Conservation (phyloP, 176 grass and related monocot species). For the Oropetium thomaeum region DNA sequence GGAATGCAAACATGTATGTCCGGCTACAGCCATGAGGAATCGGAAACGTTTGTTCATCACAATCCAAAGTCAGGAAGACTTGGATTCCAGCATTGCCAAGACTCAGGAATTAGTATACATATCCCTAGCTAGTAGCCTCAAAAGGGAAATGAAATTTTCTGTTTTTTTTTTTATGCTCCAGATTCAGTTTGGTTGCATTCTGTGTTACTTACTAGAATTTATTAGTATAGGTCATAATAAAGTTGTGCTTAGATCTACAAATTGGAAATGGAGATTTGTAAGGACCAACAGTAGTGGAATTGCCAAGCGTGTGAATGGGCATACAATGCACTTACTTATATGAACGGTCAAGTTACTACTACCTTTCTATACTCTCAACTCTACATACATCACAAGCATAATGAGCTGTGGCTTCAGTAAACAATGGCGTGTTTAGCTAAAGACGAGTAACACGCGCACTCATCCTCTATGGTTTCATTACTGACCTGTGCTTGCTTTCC, state of each 20-base stretch:
- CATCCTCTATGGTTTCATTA: neutral
- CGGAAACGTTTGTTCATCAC: neutral
- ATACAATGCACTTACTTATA: neutral
- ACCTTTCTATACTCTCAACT: neutral
- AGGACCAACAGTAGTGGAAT: neutral
- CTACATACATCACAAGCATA: neutral
- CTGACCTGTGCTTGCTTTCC: neutral
- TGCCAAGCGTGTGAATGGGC: neutral
- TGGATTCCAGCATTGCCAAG: neutral
- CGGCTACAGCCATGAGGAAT: neutral
- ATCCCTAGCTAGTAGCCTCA: neutral
- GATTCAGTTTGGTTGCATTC: neutral
- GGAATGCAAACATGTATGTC: neutral
- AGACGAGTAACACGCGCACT: neutral
- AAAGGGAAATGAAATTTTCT: neutral
- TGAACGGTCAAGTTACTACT: neutral
- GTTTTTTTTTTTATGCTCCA: neutral
- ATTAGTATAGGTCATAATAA: neutral
- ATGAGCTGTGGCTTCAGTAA: conserved; percentile 1
- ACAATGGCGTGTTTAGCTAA: neutral
- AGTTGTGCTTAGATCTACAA: conserved; percentile 28
- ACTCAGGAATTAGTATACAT: neutral
- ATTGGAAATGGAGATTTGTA: neutral
- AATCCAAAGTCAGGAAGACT: conserved; percentile 9
- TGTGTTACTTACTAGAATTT: neutral